phyloP scores from a whole-genome alignment of 2,329 filamentous ascomycete genomes.

The Trichoderma citrinoviride region DNA sequence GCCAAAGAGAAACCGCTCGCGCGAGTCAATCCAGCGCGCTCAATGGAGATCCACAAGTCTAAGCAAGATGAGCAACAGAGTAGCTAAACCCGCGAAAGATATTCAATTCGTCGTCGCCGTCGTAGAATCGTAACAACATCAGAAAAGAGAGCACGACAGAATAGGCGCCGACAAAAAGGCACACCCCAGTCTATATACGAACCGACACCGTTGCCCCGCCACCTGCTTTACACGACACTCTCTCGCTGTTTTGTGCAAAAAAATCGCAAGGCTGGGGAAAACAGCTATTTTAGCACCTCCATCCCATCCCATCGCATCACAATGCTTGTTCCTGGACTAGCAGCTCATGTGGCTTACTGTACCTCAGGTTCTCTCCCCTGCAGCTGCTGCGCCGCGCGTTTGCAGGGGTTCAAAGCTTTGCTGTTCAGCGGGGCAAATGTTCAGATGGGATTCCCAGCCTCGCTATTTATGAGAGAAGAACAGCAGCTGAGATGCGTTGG shows the following conservation, averaged over 20 bases:
- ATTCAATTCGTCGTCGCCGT: too few species aligned
- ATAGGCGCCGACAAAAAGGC: background rate
- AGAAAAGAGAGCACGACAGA: background rate
- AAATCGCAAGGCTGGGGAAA: constrained; percentile 35
- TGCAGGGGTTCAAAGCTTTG: background rate
- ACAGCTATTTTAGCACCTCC: background rate
- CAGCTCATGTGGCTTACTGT: constrained; percentile 3
- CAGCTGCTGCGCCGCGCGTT: background rate
- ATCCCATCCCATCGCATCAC: background rate
- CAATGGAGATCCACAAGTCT: background rate
- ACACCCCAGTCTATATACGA: constrained; percentile 31
- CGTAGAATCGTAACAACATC: background rate
- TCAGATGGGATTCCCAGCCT: constrained; percentile 3
- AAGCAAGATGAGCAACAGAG: background rate
- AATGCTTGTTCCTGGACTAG: constrained; percentile 6
- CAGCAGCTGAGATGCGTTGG: constrained; percentile 2
- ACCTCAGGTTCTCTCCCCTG: background rate
- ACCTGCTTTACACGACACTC: constrained; percentile 35
- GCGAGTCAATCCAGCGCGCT: background rate
- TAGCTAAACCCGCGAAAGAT: too few species aligned
- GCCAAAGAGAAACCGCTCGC: background rate
- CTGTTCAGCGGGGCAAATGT: background rate
- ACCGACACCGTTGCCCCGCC: constrained; percentile 47
- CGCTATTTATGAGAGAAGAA: background rate
- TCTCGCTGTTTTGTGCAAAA: constrained; percentile 23